These are phyloP conservation scores for Russula sp. DNA, from an alignment of 768 basidiomycete genomes.

Conservation along the genomic window DNA sequence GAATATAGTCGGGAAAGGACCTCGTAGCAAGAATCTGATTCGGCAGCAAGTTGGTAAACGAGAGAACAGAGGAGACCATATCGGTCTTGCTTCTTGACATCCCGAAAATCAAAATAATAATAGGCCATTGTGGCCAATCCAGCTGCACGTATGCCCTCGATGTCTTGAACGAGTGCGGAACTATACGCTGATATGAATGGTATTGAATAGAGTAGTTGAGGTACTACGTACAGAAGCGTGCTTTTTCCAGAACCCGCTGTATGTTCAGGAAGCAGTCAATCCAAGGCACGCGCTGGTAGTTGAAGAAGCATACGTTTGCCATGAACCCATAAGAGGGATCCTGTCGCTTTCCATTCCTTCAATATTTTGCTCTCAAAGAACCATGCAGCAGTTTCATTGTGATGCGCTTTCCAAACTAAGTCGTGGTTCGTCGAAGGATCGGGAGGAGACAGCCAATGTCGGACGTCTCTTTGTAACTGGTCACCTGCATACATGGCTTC, in stretches of 20 bases:
- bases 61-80: not conserved
- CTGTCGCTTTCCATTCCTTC: not conserved
- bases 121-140: not conserved
- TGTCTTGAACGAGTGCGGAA: not conserved
- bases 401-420: not conserved
- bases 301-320: not conserved
- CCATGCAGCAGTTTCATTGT: not conserved
- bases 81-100: not conserved
- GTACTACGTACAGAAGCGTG: not conserved
- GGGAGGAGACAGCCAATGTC: not conserved
- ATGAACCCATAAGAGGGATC: conserved; percentile 1
- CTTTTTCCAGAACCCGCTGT: conserved; percentile 5
- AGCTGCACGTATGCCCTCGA: not conserved
- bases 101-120: not conserved
- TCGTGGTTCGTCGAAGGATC: not conserved
- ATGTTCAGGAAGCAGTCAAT: not conserved
- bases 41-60: not conserved
- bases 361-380: not conserved
- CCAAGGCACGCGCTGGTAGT: fast-evolving
- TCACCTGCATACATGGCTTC: not conserved
- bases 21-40: not conserved
- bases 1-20: conserved; percentile 2
- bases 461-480: not conserved
- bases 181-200: not conserved
- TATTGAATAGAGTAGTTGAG: not conserved